Base-by-base conservation (phyloP, 2,329 filamentous ascomycete genomes). In the Colletotrichum sp. region DNA sequence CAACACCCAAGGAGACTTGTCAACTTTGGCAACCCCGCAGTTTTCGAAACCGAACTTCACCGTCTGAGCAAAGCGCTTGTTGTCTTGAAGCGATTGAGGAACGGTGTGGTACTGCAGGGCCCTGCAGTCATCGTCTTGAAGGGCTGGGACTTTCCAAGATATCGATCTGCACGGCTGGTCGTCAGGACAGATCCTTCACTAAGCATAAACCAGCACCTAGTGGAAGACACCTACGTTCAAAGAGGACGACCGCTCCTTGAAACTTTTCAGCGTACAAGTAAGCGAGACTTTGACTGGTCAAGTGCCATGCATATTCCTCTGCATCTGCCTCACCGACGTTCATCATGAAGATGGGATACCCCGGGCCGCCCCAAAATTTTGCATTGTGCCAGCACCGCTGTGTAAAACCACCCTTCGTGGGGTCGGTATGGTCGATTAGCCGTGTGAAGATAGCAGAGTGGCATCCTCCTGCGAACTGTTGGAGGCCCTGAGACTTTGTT, bases 1-100 rank as follows among this genome's bases (percentile, higher is more conserved):
- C 36, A 89, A 81, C n/a, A 90, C 85, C 89, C 89, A 91, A 0
- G 89, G 88, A 16, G 88, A 87, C 30, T 86, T 83, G 18, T 84
- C 80, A 10, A 87, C 85, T 52, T 87, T 76, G 34, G 73, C 74
- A 12, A 60, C 69, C 8, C 32, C 34, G 9, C 52, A 57, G 21
- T 65, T 63, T 60, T 86, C 86, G 68, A 88, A 89, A 0, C 85
- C 82, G 21, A 89, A 80, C 24, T 83, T 77, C 7, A 84, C 87
- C 34, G 82, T 67, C 18, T 73, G 26, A n/a, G 77, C 77, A 30
- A 78, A 78, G 55, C 70, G 65, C 8, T 49, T 67, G 52, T 77
- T 69, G 72, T 78, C 76, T 13, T 72, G 32, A 15, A 78, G 71
- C 32, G 77, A 63, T 28, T 78, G 75, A 30, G 59, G 39, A 18